Evolutionary conservation across 2,329 filamentous ascomycete species (phyloP), one percentile per base, ranked within the genome.

Genomic region (Paracoccidioides brasiliensis): DNA sequence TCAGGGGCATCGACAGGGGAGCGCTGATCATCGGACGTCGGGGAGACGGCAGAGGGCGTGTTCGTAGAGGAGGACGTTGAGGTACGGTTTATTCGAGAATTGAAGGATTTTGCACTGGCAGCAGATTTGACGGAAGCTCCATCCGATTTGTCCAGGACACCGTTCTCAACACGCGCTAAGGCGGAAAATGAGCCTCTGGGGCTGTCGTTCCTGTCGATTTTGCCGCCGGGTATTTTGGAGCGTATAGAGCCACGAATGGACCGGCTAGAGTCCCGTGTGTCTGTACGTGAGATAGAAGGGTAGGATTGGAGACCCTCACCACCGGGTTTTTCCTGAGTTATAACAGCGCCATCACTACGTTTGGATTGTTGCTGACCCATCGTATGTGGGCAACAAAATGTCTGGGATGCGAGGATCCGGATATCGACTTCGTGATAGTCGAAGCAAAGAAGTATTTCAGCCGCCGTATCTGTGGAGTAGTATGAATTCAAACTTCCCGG

Each of bases 241-340:
- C 88, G 81, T 62, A 97, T 80, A 7, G 80, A 80, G 42, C 83
- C 85, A 62, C 88, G 83, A 70, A 96, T 84, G 4, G 90, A 96
- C 61, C 90, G 86, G 37, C 86, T 82, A 5, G 90, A 96, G 62
- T 95, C 90, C 69, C 90, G 91, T 33, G 91, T 97, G 68, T 97
- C 91, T 56, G 90, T 89, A 69, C 86, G 86, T 73, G 85, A 87
- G 69, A 97, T 91, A 33, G 91, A 95, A 33, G 90, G 91, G 70
- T 93, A 95, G 35, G 88, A 87, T 70, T 89, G 85, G 57, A 96
- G 76, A 58, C 80, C 77, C 41, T 86, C 82, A 60, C 72, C 71
- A 53, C 52, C 55, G 28, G 57, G 50, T 48, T 64, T 64, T 48
- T 69, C 66, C 40, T 61, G 60, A 32, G 66, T 61, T 12, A 75